Conservation (phyloP, 2,329 filamentous ascomycete genomes). For the Juglanconis oblonga region DNA sequence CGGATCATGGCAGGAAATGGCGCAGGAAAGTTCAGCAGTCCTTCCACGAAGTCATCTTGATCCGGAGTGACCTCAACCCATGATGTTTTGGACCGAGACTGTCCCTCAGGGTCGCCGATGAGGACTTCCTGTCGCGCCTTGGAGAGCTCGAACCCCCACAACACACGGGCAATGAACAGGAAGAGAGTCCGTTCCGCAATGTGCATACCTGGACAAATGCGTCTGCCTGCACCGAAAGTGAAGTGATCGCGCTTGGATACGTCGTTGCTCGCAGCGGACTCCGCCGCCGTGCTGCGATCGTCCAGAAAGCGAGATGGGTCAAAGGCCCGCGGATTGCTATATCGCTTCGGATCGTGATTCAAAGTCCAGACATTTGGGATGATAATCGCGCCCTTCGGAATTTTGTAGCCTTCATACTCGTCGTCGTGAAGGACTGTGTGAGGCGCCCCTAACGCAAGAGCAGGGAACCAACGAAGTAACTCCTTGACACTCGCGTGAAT, state of each 20-base stretch:
- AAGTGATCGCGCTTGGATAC: slow-evolving; percentile 37
- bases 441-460: slow-evolving; percentile 32
- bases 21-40: neutral
- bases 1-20: neutral
- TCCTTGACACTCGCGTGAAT: slow-evolving; percentile 13
- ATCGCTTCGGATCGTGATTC: slow-evolving; percentile 22
- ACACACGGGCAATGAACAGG: neutral
- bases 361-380: slow-evolving; percentile 29
- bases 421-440: slow-evolving; percentile 44
- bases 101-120: neutral
- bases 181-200: slow-evolving; percentile 43
- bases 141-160: slow-evolving; percentile 1
- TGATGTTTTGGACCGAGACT: neutral
- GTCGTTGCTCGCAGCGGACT: slow-evolving; percentile 25
- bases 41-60: neutral
- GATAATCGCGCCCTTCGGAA: slow-evolving; percentile 42
- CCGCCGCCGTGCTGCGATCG: slow-evolving; percentile 17
- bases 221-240: slow-evolving; percentile 40
- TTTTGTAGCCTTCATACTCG: slow-evolving; percentile 40
- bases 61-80: neutral
- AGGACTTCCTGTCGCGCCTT: neutral
- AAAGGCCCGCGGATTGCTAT: slow-evolving; percentile 20
- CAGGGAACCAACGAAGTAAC: slow-evolving; percentile 7
- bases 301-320: slow-evolving; percentile 20
- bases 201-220: slow-evolving; percentile 44